Evolutionary conservation across 2,329 filamentous ascomycete species (phyloP).

Genomic region (Stromatinia cepivora): DNA sequence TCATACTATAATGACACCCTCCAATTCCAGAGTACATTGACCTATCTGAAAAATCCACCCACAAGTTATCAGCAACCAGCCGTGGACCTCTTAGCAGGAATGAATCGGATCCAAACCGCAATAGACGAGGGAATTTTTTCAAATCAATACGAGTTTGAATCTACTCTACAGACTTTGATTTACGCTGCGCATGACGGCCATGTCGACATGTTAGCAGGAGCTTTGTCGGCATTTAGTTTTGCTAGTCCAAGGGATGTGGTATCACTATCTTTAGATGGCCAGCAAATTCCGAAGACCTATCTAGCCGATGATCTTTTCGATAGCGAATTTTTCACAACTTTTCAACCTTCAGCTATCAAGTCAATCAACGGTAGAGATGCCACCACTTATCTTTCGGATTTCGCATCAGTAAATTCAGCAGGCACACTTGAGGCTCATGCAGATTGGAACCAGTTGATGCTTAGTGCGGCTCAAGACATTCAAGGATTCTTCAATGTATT

Average conservation of each 20-base stretch:
- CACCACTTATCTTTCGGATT: constrained; percentile 48
- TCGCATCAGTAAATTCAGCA: constrained; percentile 41
- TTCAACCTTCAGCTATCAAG: constrained; percentile 47
- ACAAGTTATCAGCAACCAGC: constrained; percentile 49
- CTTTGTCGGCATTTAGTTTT: constrained; percentile 52
- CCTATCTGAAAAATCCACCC: constrained; percentile 51
- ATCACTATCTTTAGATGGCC: constrained; percentile 59
- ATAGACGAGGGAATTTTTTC: constrained; percentile 46
- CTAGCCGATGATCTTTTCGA: constrained; percentile 41
- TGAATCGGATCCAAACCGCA: constrained; percentile 48
- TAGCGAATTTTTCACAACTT: constrained; percentile 26
- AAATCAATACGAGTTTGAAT: constrained; percentile 57
- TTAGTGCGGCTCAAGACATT: constrained; percentile 34
- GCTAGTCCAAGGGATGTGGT: constrained; percentile 52
- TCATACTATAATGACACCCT: constrained; percentile 48
- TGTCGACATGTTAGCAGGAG: constrained; percentile 54
- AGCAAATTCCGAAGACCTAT: constrained; percentile 42
- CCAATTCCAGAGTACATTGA: constrained; percentile 36
- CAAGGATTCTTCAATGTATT: constrained; percentile 42
- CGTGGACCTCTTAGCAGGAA: constrained; percentile 48
- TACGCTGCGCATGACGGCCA: constrained; percentile 61
- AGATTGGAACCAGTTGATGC: constrained; percentile 42
- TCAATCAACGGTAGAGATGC: constrained; percentile 57
- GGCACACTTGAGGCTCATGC: constrained; percentile 42
- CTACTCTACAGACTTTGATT: constrained; percentile 53